Evolutionary conservation across 345 rosid genomes (phyloP).

Genomic region (Cardamine resedifolia): DNA sequence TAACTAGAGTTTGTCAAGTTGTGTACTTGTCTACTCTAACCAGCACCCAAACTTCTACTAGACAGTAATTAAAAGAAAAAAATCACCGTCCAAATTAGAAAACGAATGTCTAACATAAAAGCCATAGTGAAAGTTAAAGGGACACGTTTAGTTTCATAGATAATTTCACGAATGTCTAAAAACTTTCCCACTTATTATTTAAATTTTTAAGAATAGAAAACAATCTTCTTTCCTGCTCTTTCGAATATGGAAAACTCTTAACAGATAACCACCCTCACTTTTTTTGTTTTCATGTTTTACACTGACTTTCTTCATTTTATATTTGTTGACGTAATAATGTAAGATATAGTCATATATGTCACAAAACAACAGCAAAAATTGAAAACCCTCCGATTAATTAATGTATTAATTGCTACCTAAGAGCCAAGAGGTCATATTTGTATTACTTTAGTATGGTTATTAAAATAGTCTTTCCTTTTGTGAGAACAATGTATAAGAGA

Average conservation of each 20-base stretch:
- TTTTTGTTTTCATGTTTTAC: neutral
- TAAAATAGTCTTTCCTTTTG: neutral
- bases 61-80: neutral
- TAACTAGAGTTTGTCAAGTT: slow-evolving; percentile 1
- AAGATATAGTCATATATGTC: neutral
- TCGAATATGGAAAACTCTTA: neutral
- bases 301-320: neutral
- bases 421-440: neutral
- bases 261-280: neutral
- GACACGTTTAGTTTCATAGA: neutral
- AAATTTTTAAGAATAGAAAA: neutral
- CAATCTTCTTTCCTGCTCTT: neutral
- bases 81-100: neutral
- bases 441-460: neutral
- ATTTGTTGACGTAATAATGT: neutral
- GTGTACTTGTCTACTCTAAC: neutral
- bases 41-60: neutral
- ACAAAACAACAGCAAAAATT: neutral
- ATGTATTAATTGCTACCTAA: neutral
- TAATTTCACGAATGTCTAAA: too few species aligned
- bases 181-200: neutral
- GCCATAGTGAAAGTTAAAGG: neutral
- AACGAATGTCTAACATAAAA: neutral
- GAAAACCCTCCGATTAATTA: neutral
- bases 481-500: neutral